Evolutionary conservation across 106 monocot species (phyloP).

Genomic region (Agapanthus africanus): DNA sequence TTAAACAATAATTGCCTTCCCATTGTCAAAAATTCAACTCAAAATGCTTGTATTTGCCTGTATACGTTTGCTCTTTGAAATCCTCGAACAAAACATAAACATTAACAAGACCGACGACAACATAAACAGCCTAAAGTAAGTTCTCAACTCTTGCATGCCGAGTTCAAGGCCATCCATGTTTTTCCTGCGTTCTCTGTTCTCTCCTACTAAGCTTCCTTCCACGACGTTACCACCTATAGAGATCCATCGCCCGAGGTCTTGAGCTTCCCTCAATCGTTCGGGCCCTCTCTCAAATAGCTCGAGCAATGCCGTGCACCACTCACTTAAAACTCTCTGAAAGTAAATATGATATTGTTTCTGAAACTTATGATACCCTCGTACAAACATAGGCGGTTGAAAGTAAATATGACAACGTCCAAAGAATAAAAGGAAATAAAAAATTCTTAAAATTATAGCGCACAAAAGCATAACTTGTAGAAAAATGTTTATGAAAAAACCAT

Average conservation of each 20-base stretch:
- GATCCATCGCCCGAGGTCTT: conserved; percentile 11
- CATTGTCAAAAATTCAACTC: conserved; percentile 13
- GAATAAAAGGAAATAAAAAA: no score
- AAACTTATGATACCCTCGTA: no score
- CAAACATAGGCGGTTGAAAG: no score
- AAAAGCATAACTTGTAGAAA: no score
- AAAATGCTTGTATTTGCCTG: conserved; percentile 13
- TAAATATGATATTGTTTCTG: no score
- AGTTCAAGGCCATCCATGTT: conserved; percentile 58
- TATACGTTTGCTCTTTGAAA: conserved; percentile 66
- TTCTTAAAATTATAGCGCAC: no score
- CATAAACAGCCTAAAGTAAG: conserved; percentile 82
- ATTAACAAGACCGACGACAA: conserved; percentile 71
- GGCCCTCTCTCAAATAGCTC: conserved; percentile 50
- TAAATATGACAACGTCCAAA: no score
- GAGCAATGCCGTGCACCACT: conserved; percentile 72
- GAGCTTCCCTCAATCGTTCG: conserved; percentile 17
- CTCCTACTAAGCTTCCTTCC: conserved; percentile 12
- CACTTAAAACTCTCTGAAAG: conserved; percentile 56
- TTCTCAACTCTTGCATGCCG: conserved; percentile 80
- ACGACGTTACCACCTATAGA: conserved; percentile 22
- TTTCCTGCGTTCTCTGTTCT: conserved; percentile 11
- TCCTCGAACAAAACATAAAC: conserved; percentile 98
- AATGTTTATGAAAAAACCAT: no score
- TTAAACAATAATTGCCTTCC: no score